These are phyloP conservation scores for Cadophora sp. DNA, from an alignment of 2,329 filamentous ascomycete genomes.

Conservation along the genomic window DNA sequence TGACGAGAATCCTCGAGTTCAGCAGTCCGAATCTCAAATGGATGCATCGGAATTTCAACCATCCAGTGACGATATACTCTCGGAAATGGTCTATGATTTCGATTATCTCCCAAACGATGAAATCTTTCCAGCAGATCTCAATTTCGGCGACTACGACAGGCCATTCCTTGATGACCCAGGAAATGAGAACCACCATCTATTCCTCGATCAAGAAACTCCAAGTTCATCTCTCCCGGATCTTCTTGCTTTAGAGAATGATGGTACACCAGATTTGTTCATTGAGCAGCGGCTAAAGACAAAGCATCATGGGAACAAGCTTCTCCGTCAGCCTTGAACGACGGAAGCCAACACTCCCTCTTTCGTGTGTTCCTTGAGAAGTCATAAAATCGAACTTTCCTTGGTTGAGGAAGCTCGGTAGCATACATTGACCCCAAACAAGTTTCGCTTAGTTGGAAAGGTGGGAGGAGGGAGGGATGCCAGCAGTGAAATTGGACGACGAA, in stretches of 20 bases:
- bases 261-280: neutral
- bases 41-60: neutral
- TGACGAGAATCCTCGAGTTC: neutral
- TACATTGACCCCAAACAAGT: no score
- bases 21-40: neutral
- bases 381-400: no score
- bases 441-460: no score
- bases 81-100: neutral
- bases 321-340: neutral
- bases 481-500: no score
- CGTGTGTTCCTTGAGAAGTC: no score
- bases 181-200: neutral
- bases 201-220: neutral
- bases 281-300: neutral
- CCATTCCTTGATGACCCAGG: neutral
- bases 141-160: neutral
- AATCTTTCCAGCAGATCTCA: neutral
- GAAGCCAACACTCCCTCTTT: no score
- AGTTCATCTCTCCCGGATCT: neutral
- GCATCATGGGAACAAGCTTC: neutral
- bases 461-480: no score
- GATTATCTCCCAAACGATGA: neutral
- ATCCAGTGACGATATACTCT: neutral
- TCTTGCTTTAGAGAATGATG: neutral
- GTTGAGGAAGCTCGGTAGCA: no score